Conservation (phyloP, 2,329 filamentous ascomycete species). For the Aspergillus flavus region DNA sequence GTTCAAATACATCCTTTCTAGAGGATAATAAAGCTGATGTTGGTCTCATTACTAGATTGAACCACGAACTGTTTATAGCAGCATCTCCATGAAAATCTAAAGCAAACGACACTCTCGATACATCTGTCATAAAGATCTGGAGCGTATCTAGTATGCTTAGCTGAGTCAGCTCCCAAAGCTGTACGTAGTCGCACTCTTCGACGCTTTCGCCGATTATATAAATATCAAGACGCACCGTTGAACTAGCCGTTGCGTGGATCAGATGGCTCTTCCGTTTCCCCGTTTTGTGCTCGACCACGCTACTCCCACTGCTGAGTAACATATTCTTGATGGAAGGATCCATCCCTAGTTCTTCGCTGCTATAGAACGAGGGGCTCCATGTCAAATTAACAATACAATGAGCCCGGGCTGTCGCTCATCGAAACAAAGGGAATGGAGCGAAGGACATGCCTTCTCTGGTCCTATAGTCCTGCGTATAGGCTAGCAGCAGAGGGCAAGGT, state of each 20-base stretch:
- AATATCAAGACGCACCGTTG: background rate
- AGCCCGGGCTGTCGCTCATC: background rate
- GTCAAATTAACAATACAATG: background rate
- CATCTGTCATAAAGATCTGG: background rate
- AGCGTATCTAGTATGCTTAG: background rate
- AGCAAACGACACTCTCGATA: background rate
- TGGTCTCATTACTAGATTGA: background rate
- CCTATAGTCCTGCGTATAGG: background rate
- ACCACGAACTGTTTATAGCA: background rate
- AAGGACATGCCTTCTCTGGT: background rate
- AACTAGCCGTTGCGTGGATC: background rate
- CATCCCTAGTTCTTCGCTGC: background rate
- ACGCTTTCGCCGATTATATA: background rate
- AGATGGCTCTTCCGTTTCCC: background rate
- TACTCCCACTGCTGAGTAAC: background rate
- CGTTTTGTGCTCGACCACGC: background rate
- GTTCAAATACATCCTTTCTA: background rate
- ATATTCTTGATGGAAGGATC: background rate
- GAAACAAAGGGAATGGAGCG: background rate
- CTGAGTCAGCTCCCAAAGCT: background rate
- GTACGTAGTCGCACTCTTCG: background rate
- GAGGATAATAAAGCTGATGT: background rate
- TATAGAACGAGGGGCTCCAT: background rate
- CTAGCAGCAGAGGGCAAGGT: background rate
- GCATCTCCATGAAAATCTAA: background rate